Evolutionary conservation across 192 early-diverging fungal genomes (phyloP), one percentile per base, ranked within the genome.

Genomic region (Rhizophagus prolifer): DNA sequence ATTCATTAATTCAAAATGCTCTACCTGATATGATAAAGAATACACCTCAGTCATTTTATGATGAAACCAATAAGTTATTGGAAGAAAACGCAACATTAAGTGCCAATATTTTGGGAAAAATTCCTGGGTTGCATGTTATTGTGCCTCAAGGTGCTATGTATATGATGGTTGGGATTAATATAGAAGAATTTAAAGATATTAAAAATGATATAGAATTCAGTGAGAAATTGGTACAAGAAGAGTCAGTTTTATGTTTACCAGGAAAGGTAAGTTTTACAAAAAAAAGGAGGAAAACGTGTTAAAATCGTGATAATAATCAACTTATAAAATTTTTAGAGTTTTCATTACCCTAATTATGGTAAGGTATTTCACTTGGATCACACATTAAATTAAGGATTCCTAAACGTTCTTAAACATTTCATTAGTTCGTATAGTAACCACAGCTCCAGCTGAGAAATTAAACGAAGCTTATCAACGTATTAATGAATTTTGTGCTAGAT

Each of bases 131-230:
- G 36, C 81, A 86, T 14, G 90, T 92, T 65, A 90, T 96, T 58
- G 81, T 91, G 16, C 94, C 95, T 31, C 94, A 95, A 86, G 95
- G 95, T 58, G 94, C 94, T 64, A 96, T 96, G 95, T 96, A 94
- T 81, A 85, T 95, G 80, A 96, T 96, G 95, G 88, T 94, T 25
- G 89, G 90, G 30, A 88, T 95, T 67, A 80, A 94, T 67, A 58
- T 91, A 26, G 77, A 77, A 6, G 74, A 90, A 54, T 95, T 96
- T 82, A 85, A 87, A 68, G 92, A 88, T 72, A 91, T 96, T 66
- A 65, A 78, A 0, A 86, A 90, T 70, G 95, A 96, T 74, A 87
- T 94, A 31, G 91, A 94, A 41, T 96, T 95, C 79, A 92, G 89
- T 38, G 87, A 91, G 80, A 92, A 92, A 82, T 86, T 96, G 67